Evolutionary conservation across 306 rosid genomes (phyloP).

Genomic region (Cicer bijugum): DNA sequence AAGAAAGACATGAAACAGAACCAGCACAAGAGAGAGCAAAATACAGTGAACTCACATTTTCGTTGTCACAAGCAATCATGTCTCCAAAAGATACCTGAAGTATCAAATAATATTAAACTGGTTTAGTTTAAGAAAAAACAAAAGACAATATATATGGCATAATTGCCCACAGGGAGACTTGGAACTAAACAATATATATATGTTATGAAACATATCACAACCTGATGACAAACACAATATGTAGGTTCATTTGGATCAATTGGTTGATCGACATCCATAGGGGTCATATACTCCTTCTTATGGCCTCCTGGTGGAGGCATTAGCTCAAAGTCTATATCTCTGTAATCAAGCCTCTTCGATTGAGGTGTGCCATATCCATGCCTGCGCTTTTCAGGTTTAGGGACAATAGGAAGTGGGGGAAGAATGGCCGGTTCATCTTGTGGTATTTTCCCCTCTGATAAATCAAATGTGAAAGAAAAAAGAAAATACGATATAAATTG

Average conservation of each 20-base stretch:
- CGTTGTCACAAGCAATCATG: conserved; percentile 97
- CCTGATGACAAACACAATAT: conserved; percentile 98
- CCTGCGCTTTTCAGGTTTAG: conserved; percentile 77
- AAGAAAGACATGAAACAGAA: conserved; percentile 19
- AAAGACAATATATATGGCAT: conserved; percentile 15
- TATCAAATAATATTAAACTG: conserved; percentile 39
- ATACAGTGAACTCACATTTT: conserved; percentile 67
- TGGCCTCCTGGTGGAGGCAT: conserved; percentile 98
- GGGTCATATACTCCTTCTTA: conserved; percentile 69
- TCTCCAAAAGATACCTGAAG: conserved; percentile 92
- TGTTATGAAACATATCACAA: conserved; percentile 46
- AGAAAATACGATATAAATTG: conserved; percentile 21
- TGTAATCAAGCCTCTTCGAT: conserved; percentile 74
- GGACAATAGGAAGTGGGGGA: conserved; percentile 82
- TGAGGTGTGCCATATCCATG: conserved; percentile 67
- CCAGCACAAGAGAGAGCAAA: conserved; percentile 34
- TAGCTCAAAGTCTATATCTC: conserved; percentile 94
- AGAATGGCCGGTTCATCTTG: conserved; percentile 88
- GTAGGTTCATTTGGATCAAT: conserved; percentile 98
- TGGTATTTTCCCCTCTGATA: conserved; percentile 82
- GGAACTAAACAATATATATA: not conserved
- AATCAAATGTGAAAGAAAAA: conserved; percentile 28
- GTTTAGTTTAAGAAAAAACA: conserved; percentile 47
- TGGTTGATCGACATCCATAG: conserved; percentile 87
- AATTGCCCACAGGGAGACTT: conserved; percentile 33